These are phyloP conservation scores for Scleroderma bovista DNA, from an alignment of 768 basidiomycete species.

Conservation along the genomic window DNA sequence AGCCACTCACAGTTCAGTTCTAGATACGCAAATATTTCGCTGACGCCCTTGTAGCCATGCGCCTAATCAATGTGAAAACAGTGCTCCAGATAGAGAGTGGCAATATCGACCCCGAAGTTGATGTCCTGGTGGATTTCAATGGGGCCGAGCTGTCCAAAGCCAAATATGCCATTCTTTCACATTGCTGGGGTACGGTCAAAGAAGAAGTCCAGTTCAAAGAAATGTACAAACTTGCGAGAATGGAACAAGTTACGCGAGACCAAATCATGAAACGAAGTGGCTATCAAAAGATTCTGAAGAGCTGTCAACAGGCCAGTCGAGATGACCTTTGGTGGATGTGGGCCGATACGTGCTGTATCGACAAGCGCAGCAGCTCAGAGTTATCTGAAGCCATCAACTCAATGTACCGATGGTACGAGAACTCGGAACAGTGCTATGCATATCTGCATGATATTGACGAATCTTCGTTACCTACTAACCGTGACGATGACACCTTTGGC, in stretches of 20 bases:
- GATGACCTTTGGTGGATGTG: constrained; percentile 7
- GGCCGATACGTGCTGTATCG: constrained; percentile 16
- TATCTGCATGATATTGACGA: constrained; percentile 9
- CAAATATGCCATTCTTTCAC: constrained; percentile 5
- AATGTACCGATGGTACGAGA: constrained; percentile 16
- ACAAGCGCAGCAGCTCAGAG: constrained; percentile 17
- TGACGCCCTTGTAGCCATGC: neutral
- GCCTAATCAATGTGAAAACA: neutral
- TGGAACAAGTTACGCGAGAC: neutral
- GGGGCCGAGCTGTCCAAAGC: neutral
- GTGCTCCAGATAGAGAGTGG: neutral
- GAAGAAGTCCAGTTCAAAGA: neutral
- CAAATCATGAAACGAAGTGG: neutral
- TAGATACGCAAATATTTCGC: no score
- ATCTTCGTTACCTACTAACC: neutral
- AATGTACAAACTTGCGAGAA: neutral
- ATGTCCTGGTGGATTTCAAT: neutral
- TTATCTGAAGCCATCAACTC: constrained; percentile 12
- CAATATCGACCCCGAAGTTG: neutral
- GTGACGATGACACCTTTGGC: neutral
- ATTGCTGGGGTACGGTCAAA: neutral
- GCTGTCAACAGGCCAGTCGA: neutral
- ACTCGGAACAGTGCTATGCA: constrained; percentile 11
- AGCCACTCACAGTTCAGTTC: no score
- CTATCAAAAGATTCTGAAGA: neutral